Evolutionary conservation across 2,329 filamentous ascomycete species (phyloP).

Genomic region (Colletotrichum musae): DNA sequence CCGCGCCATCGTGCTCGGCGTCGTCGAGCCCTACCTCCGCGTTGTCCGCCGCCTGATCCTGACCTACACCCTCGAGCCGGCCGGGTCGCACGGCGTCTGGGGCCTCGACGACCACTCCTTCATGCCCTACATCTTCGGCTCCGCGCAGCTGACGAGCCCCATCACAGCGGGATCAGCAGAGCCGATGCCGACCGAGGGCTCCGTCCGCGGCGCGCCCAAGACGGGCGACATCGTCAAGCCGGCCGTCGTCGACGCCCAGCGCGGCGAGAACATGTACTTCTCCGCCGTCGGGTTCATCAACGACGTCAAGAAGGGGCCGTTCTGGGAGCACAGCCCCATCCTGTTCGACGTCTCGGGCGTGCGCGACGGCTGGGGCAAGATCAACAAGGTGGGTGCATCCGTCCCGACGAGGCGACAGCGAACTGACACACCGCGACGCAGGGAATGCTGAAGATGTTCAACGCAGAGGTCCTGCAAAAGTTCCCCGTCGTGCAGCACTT

Average conservation of each 20-base stretch:
- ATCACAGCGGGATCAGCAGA: slow-evolving; percentile 72
- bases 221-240: slow-evolving; percentile 78
- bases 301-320: slow-evolving; percentile 95
- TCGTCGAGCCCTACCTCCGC: slow-evolving; percentile 88
- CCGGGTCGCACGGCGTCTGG: slow-evolving; percentile 97
- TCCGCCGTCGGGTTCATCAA: slow-evolving; percentile 96
- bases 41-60: slow-evolving; percentile 88
- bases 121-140: slow-evolving; percentile 93
- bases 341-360: slow-evolving; percentile 95
- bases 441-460: slow-evolving; percentile 99
- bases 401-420: background rate
- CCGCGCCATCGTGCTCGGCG: slow-evolving; percentile 83
- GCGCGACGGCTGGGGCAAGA: slow-evolving; percentile 95
- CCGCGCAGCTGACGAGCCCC: slow-evolving; percentile 87
- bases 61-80: slow-evolving; percentile 93
- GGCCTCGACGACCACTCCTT: slow-evolving; percentile 98
- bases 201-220: slow-evolving; percentile 78
- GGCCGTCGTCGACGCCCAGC: slow-evolving; percentile 75
- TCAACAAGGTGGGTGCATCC: slow-evolving; percentile 78
- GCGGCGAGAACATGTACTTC: slow-evolving; percentile 88
- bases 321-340: slow-evolving; percentile 95
- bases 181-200: slow-evolving; percentile 83
- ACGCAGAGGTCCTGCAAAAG: slow-evolving; percentile 94
- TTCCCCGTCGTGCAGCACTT: slow-evolving; percentile 99
- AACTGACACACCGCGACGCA: slow-evolving; percentile 47